Conservation (phyloP, 768 basidiomycete species). For the Tulasnella sp. region DNA sequence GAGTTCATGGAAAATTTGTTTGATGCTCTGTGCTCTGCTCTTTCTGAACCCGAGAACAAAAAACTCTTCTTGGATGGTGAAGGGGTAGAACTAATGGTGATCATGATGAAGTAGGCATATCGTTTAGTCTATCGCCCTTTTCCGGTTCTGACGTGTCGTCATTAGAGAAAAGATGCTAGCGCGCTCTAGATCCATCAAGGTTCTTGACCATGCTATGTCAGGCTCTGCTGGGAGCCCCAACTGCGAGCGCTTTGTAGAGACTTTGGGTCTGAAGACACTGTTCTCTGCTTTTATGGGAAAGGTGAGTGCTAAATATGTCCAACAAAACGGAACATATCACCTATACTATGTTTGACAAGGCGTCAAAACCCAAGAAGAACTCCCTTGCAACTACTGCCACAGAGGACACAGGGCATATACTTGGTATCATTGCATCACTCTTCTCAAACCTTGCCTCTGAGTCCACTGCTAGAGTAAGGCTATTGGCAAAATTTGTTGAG, state of each 20-base stretch:
- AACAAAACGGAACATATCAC: neutral
- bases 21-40: slow-evolving; percentile 73
- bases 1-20: slow-evolving; percentile 99
- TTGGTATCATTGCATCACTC: slow-evolving; percentile 79
- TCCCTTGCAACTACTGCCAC: slow-evolving; percentile 34
- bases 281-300: slow-evolving; percentile 93
- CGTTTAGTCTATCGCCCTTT: neutral
- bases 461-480: slow-evolving; percentile 60
- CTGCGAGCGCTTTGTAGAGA: slow-evolving; percentile 81
- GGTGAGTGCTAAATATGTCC: slow-evolving; percentile 41
- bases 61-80: slow-evolving; percentile 74
- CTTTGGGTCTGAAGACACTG: slow-evolving; percentile 73
- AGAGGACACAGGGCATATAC: slow-evolving; percentile 76
- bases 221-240: slow-evolving; percentile 50
- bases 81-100: slow-evolving; percentile 92
- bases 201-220: slow-evolving; percentile 82
- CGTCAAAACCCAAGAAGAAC: slow-evolving; percentile 29
- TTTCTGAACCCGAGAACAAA: slow-evolving; percentile 70
- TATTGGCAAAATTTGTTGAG: slow-evolving; percentile 91
- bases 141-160: neutral
- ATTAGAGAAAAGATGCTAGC: slow-evolving; percentile 70
- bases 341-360: slow-evolving; percentile 7
- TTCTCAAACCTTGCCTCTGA: slow-evolving; percentile 80
- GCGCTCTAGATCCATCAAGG: slow-evolving; percentile 75
- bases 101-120: slow-evolving; percentile 74